Evolutionary conservation across 805 yeast genomes (phyloP).

Genomic region (Lipomyces chichibuensis): DNA sequence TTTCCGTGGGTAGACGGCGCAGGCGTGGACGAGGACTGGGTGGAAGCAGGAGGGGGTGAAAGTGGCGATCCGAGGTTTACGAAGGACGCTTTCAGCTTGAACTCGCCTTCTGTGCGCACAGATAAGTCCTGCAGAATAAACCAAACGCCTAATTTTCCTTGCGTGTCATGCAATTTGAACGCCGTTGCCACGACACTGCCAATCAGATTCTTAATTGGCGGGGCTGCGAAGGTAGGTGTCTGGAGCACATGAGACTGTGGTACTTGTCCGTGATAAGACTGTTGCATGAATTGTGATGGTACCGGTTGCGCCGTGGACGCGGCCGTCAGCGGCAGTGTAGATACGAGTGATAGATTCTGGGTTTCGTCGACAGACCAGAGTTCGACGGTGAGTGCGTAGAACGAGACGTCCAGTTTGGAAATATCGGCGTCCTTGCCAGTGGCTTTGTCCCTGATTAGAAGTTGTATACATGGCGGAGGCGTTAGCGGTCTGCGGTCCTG

Average conservation of each 20-base stretch:
- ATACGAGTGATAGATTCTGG: conserved; percentile 37
- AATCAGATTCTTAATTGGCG: conserved; percentile 48
- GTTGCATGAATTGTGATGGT: not conserved
- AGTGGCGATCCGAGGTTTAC: conserved; percentile 42
- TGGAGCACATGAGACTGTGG: conserved; percentile 3
- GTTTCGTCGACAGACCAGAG: conserved; percentile 48
- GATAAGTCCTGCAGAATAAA: conserved; percentile 50
- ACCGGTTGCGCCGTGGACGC: conserved; percentile 8
- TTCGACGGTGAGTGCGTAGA: conserved; percentile 48
- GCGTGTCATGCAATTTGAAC: conserved; percentile 46
- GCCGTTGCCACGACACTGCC: conserved; percentile 50
- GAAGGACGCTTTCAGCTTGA: conserved; percentile 47
- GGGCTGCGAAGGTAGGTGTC: conserved; percentile 30
- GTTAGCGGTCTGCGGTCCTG: conserved; percentile 42
- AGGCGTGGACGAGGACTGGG: conserved; percentile 6
- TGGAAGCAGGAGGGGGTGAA: conserved; percentile 1
- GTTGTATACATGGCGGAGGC: conserved; percentile 43
- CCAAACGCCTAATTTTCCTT: conserved; percentile 48
- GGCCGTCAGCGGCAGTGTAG: conserved; percentile 25
- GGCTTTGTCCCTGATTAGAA: conserved; percentile 36
- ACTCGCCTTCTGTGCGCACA: conserved; percentile 51
- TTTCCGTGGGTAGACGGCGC: not conserved
- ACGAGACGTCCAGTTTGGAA: conserved; percentile 43
- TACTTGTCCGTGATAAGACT: not conserved
- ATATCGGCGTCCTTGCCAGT: conserved; percentile 41